phyloP scores from a whole-genome alignment of 805 yeast species.

The Ogataea nonfermentans region DNA sequence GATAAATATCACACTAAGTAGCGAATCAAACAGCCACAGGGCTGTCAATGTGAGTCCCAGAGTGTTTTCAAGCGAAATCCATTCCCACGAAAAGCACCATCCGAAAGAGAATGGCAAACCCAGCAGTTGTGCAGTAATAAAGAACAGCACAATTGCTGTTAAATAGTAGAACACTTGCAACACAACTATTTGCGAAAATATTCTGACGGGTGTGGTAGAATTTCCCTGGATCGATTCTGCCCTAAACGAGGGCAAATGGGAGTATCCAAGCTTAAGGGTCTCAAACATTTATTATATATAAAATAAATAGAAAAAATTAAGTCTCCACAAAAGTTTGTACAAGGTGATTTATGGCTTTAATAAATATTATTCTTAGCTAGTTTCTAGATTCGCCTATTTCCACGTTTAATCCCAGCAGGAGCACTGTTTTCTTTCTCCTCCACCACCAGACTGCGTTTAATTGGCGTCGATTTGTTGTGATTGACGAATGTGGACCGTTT shows the following conservation, averaged over 20 bases:
- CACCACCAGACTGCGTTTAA: constrained; percentile 40
- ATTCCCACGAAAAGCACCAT: constrained; percentile 82
- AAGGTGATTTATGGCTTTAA: too few species aligned
- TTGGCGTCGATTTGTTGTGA: constrained; percentile 65
- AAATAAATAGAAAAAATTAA: background rate
- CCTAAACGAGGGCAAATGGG: constrained; percentile 16
- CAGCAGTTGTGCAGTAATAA: constrained; percentile 59
- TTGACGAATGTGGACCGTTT: constrained; percentile 53
- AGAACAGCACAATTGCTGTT: constrained; percentile 66
- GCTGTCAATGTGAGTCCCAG: constrained; percentile 72
- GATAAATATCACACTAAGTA: constrained; percentile 79
- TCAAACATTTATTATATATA: constrained; percentile 16
- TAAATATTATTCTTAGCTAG: background rate
- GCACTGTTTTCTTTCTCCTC: constrained; percentile 17
- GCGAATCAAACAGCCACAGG: constrained; percentile 80
- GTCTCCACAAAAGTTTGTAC: background rate
- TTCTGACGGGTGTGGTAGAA: constrained; percentile 49
- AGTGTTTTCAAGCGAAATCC: constrained; percentile 69
- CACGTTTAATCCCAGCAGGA: constrained; percentile 16
- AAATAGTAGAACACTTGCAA: constrained; percentile 77
- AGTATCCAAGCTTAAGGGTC: constrained; percentile 14
- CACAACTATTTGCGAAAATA: constrained; percentile 69
- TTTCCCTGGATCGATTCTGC: constrained; percentile 13
- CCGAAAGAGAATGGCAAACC: constrained; percentile 67
- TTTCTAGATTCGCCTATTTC: constrained; percentile 4